Base-by-base conservation (phyloP, 306 rosid genomes). In the Medicago lupulina region DNA sequence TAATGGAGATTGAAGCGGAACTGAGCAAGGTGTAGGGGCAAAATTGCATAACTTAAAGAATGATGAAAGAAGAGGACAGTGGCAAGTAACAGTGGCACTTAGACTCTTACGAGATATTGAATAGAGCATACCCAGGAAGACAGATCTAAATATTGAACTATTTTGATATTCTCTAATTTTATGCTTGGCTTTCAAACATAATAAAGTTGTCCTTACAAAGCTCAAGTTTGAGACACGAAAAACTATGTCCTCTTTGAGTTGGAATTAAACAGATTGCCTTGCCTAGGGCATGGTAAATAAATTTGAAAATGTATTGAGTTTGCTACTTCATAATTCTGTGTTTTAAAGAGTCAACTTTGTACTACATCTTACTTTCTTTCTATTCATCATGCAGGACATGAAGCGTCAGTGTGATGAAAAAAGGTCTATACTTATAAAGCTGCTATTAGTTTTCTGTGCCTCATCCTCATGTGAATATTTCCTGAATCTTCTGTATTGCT, bases 361-460 rank as follows among this genome's bases (percentile, higher is more conserved):
- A 41, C 60, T 67, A 8, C 65, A 57, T 79, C 88, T 86, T 34
- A 88, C 50, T 75, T 25, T 25, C 72, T n/a, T 57, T 55, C 67
- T 75, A 67, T 79, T 82, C 54, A 68, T 70, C 63, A 58, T 87
- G 85, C 90, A 90, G 98, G 96, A 92, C 83, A 92, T 92, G 98
- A 92, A 90, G 89, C 93, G 89, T 17, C 96, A 92, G 61, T 92
- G 98, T 31, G 96, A 90, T 47, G 98, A 92, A 57, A 92, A 92
- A 82, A 90, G 94, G 96, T 92, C 14, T 9, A 53, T 70, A 65
- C 66, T 39, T 44, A 62, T 77, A 61, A 63, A 12, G 18, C 21
- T 10, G 46, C 55, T 76, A 39, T 62, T 62, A 9, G 70, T 80
- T 80, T 82, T 64, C 72, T 61, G 51, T 43, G 38, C 40, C 54